Percentiles rank a stretch among this genome's conserved stretches.
phyloP scores from a whole-genome alignment of 257 asterid genomes.

The Ocimum tenuiflorum region DNA sequence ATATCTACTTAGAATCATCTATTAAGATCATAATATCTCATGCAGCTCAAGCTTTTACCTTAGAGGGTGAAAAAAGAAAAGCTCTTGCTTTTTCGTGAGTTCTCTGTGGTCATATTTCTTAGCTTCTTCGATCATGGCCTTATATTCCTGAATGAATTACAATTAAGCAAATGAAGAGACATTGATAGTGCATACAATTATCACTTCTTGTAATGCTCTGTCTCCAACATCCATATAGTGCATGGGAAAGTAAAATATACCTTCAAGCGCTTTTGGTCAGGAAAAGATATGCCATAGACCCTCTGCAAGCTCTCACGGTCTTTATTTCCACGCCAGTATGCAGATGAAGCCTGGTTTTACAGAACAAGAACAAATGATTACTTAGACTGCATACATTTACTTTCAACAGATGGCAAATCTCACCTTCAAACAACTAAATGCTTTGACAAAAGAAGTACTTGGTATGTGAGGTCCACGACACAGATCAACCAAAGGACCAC shows the following conservation, averaged over 20 bases:
- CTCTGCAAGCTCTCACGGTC: slow-evolving; percentile 98
- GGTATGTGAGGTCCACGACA: slow-evolving; percentile 99
- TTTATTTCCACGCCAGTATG: slow-evolving; percentile 96
- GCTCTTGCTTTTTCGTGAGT: slow-evolving; percentile 91
- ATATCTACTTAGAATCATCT: slow-evolving; percentile 13
- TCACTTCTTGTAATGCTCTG: neutral
- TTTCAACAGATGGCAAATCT: slow-evolving; percentile 9
- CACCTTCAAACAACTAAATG: slow-evolving; percentile 88
- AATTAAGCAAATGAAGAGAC: slow-evolving; percentile 13
- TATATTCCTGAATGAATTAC: slow-evolving; percentile 62
- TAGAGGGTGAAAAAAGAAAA: slow-evolving; percentile 91
- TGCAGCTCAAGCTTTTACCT: slow-evolving; percentile 42
- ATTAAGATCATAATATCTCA: neutral
- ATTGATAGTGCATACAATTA: slow-evolving; percentile 13
- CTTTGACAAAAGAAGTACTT: slow-evolving; percentile 88
- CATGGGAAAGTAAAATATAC: slow-evolving; percentile 26
- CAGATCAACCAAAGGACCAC: slow-evolving; percentile 95
- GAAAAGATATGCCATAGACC: slow-evolving; percentile 93
- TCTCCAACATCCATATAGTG: neutral
- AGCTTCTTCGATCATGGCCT: slow-evolving; percentile 86
- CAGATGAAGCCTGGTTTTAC: slow-evolving; percentile 78
- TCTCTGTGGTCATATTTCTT: slow-evolving; percentile 97
- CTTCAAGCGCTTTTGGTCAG: slow-evolving; percentile 86
- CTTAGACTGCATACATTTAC: slow-evolving; percentile 5
- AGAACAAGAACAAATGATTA: slow-evolving; percentile 5